Conservation (phyloP, 2,329 filamentous ascomycete genomes). For the Ramularia endophylla region DNA sequence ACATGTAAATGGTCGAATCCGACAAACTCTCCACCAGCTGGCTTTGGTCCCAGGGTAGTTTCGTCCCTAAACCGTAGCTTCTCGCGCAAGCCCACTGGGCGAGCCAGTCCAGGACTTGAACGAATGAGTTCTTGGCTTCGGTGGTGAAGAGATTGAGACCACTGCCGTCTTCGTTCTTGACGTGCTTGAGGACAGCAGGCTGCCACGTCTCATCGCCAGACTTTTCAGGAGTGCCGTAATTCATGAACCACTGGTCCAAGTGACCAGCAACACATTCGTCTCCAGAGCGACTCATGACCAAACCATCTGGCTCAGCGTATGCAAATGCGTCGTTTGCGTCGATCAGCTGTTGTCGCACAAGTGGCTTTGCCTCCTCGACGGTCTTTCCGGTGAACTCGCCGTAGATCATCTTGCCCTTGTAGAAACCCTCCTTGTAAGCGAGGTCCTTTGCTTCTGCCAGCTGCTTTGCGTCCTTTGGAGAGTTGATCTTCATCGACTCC, state of each 20-base stretch:
- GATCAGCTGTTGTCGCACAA: conserved; percentile 73
- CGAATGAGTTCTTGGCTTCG: conserved; percentile 56
- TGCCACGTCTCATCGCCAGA: conserved; percentile 77
- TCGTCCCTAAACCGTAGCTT: conserved; percentile 86
- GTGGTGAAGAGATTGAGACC: conserved; percentile 72
- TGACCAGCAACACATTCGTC: conserved; percentile 91
- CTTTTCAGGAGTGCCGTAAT: conserved; percentile 64
- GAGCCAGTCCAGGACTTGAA: conserved; percentile 84
- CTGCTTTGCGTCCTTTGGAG: conserved; percentile 87
- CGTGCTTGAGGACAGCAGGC: conserved; percentile 63
- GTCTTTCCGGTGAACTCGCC: conserved; percentile 84
- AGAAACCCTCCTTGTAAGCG: conserved; percentile 96
- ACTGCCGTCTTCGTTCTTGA: conserved; percentile 59
- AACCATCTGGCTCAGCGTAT: conserved; percentile 88
- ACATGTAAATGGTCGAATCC: conserved; percentile 90
- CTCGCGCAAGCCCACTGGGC: conserved; percentile 93
- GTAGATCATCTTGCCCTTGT: conserved; percentile 83
- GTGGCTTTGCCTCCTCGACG: conserved; percentile 80
- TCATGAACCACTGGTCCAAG: conserved; percentile 96
- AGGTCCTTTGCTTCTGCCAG: conserved; percentile 91
- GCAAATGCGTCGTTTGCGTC: conserved; percentile 74
- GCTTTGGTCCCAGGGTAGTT: conserved; percentile 85
- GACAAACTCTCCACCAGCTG: conserved; percentile 90
- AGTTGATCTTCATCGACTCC: conserved; percentile 92
- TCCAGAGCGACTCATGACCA: conserved; percentile 80